Conservation (phyloP, 768 basidiomycete species). For the Chalciporus pseudorubinellus region DNA sequence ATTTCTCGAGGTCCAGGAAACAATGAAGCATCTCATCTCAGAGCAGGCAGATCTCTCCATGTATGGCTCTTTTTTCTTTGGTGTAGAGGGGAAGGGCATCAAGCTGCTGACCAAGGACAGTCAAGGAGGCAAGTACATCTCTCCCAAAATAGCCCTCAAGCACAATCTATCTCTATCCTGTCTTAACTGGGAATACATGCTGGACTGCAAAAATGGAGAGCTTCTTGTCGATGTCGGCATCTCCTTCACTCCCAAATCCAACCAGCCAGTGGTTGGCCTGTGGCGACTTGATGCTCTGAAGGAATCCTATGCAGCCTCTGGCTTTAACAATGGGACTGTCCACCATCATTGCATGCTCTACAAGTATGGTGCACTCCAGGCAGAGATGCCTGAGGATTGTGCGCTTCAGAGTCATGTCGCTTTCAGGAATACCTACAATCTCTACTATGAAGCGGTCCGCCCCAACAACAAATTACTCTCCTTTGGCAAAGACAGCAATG, state of each 20-base stretch:
- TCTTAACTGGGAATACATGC: conserved; percentile 9
- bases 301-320: conserved; percentile 9
- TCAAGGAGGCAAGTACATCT: background rate
- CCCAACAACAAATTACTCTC: conserved; percentile 5
- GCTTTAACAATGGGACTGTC: background rate
- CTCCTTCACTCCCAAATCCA: too few species aligned
- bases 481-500: conserved; percentile 7
- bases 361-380: conserved; percentile 15
- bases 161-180: background rate
- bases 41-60: too few species aligned
- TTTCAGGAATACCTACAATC: conserved; percentile 18
- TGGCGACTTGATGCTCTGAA: conserved; percentile 9
- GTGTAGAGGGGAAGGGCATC: too few species aligned
- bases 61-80: too few species aligned
- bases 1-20: too few species aligned
- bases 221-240: background rate
- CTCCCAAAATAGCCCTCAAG: background rate
- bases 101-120: too few species aligned
- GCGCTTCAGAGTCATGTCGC: conserved; percentile 4
- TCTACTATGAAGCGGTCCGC: conserved; percentile 10
- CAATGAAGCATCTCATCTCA: too few species aligned
- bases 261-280: background rate
- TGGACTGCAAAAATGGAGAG: background rate
- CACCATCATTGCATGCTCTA: conserved; percentile 10
- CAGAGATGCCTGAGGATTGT: conserved; percentile 11